Evolutionary conservation across 176 grass and related monocot genomes (phyloP), one percentile per base, ranked within the genome.

Genomic region (Carex kokanica): DNA sequence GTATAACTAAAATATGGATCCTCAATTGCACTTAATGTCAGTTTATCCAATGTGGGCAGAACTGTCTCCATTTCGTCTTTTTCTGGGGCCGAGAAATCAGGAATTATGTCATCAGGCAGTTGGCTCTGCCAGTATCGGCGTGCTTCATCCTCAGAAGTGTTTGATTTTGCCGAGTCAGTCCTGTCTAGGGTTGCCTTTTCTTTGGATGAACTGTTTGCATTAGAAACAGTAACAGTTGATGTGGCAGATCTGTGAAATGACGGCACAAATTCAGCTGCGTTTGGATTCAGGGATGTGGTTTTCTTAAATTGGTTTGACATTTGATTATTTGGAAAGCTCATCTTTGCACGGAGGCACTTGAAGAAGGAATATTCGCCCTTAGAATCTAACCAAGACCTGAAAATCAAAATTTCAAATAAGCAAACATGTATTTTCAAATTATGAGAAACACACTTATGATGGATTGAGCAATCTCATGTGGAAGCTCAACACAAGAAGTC

Each of bases 61-160:
- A 84, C 84, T 79, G 91, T 72, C 71, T 84, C 86, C 40, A 81
- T 89, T 79, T 95, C 88, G 64, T 83, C 84, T 81, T 95, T 91
- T 85, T 90, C 93, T 16, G 91, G 88, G 12, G 69, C 84, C 56
- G 88, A 88, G 38, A 99, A 99, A 64, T 99, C 96, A 60, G 96
- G 91, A 85, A 89, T 95, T 64, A 99, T 99, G 83, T 99, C 93
- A 90, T 99, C 96, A 45, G 96, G 96, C 60, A 99, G 96, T 85
- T 95, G 96, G 74, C 70, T 86, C 62, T 84, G 84, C 96, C 96
- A 99, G 88, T 93, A 93, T 51, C 91, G 91, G 40, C 91, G 93
- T 10, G 91, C 86, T 80, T 95, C 96, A 78, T 99, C 96, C 80
- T 99, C 96, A 2, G 93, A 99, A 85, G 88, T 95, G 83, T 93